These are phyloP conservation scores for Aspergillus haitiensis DNA, from an alignment of 495 filamentous ascomycete genomes.

Conservation along the genomic window DNA sequence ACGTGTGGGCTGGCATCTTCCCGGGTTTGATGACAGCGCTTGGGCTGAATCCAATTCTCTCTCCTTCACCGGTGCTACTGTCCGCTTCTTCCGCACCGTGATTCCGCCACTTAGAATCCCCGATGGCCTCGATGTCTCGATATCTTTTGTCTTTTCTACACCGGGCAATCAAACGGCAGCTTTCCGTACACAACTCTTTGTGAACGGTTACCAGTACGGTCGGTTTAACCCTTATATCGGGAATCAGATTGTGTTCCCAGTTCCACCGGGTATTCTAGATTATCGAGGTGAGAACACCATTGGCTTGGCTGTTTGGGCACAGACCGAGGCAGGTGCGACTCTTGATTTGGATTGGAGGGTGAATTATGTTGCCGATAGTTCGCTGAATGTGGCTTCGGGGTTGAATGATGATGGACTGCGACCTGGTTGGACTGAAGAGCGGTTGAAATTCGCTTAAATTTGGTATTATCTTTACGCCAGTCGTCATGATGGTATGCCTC, in stretches of 20 bases:
- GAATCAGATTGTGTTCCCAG: constrained; percentile 51
- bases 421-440: constrained; percentile 40
- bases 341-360: constrained; percentile 40
- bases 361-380: constrained; percentile 43
- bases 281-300: constrained; percentile 48
- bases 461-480: background rate
- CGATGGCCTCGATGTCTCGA: constrained; percentile 41
- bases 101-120: constrained; percentile 53
- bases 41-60: constrained; percentile 39
- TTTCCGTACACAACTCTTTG: constrained; percentile 43
- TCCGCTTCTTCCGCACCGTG: constrained; percentile 62
- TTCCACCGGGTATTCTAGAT: constrained; percentile 51
- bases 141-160: constrained; percentile 44
- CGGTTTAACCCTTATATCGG: constrained; percentile 52
- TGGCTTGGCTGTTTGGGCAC: constrained; percentile 49
- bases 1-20: constrained; percentile 65
- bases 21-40: constrained; percentile 50
- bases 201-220: constrained; percentile 55
- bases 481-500: background rate
- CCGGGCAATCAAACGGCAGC: constrained; percentile 26
- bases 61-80: constrained; percentile 43
- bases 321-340: constrained; percentile 43
- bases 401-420: constrained; percentile 41
- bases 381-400: constrained; percentile 38
- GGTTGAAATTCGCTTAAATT: constrained; percentile 33